Evolutionary conservation across 1,139 yeast species (phyloP), one percentile per base, ranked within the genome.

Genomic region (Suhomyces terraborum): DNA sequence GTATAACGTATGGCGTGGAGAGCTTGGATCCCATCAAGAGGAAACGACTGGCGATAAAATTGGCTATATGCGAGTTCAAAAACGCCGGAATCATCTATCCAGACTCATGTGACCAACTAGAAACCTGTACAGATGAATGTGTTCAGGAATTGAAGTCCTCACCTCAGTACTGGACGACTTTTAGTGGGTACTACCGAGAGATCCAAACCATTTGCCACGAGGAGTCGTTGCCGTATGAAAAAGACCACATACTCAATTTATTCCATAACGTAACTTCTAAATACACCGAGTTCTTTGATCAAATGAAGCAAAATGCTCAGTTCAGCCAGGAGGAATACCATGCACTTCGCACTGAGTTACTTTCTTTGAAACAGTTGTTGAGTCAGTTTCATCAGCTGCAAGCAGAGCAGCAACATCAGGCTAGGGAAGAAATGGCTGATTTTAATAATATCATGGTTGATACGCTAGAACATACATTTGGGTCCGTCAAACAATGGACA

Each of bases 121-220:
- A 38, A 1, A 5, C 22, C n/a, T 13, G 26, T 2, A 44, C 50
- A n/a, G 59, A 60, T 16, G 22, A 31, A 1, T 80, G 85, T 49
- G 61, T 79, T 28, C 35, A 48, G 2, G 56, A 64, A 1, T 49
- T 79, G 35, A 77, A 77, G 46, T 53, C 50, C 20, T 61, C 69
- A 2, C 69, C 80, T 1, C 82, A 78, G 51, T 74, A 74, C 63
- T 80, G 85, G 85, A 79, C 84, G 0, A 75, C 80, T 0, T 80
- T 73, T 49, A 78, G 79, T 48, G 84, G 84, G 0, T 73, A 79
- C 48, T 79, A 76, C 49, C 64, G 80, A 37, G 71, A 72, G 18
- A 57, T 79, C 2, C 67, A 73, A 3, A 63, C 68, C 3, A 60
- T 78, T 0, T 80, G 84, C 48, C 64, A 63, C 46, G 80, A 77